Base-by-base conservation (phyloP, 352 stramenopile genomes). In the Phytophthora chlamydospora region DNA sequence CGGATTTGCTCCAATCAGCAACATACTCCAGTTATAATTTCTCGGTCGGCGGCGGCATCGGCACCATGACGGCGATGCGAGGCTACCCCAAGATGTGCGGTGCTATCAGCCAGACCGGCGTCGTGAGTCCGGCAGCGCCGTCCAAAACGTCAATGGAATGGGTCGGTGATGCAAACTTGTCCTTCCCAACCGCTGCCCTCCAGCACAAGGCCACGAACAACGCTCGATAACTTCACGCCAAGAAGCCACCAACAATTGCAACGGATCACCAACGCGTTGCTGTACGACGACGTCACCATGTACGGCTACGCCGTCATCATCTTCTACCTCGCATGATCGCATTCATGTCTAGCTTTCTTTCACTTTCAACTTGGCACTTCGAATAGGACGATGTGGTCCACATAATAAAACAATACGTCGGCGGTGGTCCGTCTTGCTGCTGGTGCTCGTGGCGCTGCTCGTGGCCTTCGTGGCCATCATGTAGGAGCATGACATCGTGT, bases 251-350 rank as follows among this genome's bases (percentile, higher is more conserved):
- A 61, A 7, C 42, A 62, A 27, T 0, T 70, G 21, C 69, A 68
- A 13, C 61, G 75, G 43, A 29, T 81, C 24, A 75, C 68, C 5
- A 89, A 90, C 50, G 75, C 76, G 9, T 33, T 90, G 42, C 58
- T 95, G 38, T 96, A 95, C 52, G 86, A 85, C 38, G 49, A 95
- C 11, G 93, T 98, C 31, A 91, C 77, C 73, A 90, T 98, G 60
- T 98, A 97, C 68, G 95, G 93, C 31, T 98, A 98, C 69, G 85
- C 93, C 4, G 88, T 91, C 9, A 96, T 98, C 68, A 98, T 98
- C 63, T 98, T 98, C 71, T n/a, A n/a, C n/a, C n/a, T n/a, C n/a
- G n/a, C n/a, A n/a, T n/a, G n/a, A n/a, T n/a, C n/a, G n/a, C n/a
- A n/a, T n/a, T n/a, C n/a, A n/a, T n/a, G n/a, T n/a, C n/a, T n/a